Base-by-base conservation (phyloP, 148 eudicot species). In the Rhododendron simsii region DNA sequence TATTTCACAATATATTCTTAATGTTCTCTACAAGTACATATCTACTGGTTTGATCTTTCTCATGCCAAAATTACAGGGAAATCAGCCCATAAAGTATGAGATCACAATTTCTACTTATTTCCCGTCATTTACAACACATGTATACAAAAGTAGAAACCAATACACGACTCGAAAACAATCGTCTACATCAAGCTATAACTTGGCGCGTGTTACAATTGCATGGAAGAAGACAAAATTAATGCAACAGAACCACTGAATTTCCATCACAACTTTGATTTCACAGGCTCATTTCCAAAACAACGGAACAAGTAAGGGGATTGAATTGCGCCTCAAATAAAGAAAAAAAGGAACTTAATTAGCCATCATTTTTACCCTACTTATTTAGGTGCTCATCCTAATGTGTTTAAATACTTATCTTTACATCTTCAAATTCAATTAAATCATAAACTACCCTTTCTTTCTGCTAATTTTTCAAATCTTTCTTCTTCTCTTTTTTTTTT, bases 171-270 rank as follows among this genome's bases (percentile, higher is more conserved):
- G 30, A 35, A 26, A 4, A 37, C 84, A 33, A 81, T 71, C 47
- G 78, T 78, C 28, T 30, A n/a, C 78, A 86, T 81, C 80, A 80
- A 69, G 50, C 71, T 69, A 80, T 50, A 69, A 30, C 39, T 35
- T 74, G 30, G 78, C 5, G 21, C 16, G 20, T 76, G 78, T 74
- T 37, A 5, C 78, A 35, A 10, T 74, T 35, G 81, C 81, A 9
- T 3, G 41, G 15, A 45, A 26, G 11, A 69, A 26, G 14, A 12
- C 23, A 8, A 45, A 45, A 83, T 59, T 7, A 14, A 0, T 37
- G n/a, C n/a, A n/a, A n/a, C 3, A 20, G 14, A 83, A 61, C 0
- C 44, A 5, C 8, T 6, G 2, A 44, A 21, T 13, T 69, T 74
- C 12, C 84, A 63, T 82, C 35, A 63, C 10, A 23, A 83, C 44